phyloP scores from a whole-genome alignment of 2,329 filamentous ascomycete species.

The Thielaviopsis euricoi region DNA sequence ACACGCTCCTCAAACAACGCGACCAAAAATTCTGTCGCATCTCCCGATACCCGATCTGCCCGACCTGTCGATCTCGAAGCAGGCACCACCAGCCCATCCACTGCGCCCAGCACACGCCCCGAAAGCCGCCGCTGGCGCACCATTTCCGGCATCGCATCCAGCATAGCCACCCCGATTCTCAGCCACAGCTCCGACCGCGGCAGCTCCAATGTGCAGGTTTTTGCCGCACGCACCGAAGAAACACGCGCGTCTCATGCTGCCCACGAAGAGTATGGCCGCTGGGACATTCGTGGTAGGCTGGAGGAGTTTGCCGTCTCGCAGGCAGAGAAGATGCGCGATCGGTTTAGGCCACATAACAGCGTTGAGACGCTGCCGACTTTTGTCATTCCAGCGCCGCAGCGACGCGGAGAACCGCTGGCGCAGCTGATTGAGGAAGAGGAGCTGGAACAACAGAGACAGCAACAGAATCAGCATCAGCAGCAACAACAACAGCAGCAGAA shows the following conservation, averaged over 20 bases:
- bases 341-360: conserved; percentile 34
- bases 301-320: conserved; percentile 46
- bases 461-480: background rate
- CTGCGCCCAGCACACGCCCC: background rate
- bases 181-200: conserved; percentile 16
- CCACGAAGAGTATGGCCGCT: conserved; percentile 21
- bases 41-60: background rate
- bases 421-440: conserved; percentile 39
- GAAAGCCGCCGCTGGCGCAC: conserved; percentile 1
- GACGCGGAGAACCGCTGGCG: conserved; percentile 39
- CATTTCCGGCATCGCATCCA: conserved; percentile 18
- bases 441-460: background rate
- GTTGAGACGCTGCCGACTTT: conserved; percentile 40
- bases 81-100: background rate
- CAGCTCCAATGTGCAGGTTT: background rate
- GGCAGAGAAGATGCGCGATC: conserved; percentile 42
- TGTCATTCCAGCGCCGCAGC: conserved; percentile 44
- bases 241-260: background rate
- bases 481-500: background rate
- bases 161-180: conserved; percentile 15
- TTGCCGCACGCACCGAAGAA: background rate
- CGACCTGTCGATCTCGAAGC: conserved; percentile 9
- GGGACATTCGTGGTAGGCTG: conserved; percentile 40
- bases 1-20: background rate
- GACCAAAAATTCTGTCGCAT: background rate